Conservation (phyloP, 163 green algal species). For the Chloromonas sp. region DNA sequence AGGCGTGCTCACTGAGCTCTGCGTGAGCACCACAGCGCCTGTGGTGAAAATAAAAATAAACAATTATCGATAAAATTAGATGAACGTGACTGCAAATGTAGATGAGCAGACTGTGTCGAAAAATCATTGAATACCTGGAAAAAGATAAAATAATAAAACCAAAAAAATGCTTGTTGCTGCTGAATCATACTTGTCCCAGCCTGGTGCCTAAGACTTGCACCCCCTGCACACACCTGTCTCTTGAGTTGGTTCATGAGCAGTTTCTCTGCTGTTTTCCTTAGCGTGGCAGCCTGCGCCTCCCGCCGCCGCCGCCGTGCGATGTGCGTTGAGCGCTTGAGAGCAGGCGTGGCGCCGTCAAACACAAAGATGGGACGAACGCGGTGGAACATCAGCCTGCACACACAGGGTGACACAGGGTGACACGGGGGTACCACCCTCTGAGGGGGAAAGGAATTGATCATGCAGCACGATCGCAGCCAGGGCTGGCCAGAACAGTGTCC, state of each 20-base stretch:
- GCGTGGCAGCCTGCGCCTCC: slow-evolving; percentile 53
- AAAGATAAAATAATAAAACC: no score
- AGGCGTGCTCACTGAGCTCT: background rate
- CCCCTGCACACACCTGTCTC: slow-evolving; percentile 35
- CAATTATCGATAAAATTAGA: no score
- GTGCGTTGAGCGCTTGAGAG: slow-evolving; percentile 87
- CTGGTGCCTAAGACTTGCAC: background rate
- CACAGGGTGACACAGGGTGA: background rate
- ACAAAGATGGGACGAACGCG: slow-evolving; percentile 92
- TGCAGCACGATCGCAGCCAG: no score
- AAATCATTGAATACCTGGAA: no score
- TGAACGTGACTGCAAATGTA: no score
- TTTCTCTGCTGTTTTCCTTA: slow-evolving; percentile 85
- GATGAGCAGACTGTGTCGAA: no score
- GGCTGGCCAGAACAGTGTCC: no score
- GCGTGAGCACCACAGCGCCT: no score
- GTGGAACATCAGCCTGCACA: slow-evolving; percentile 86
- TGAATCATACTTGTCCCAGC: background rate
- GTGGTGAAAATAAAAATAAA: no score
- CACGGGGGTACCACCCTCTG: background rate
- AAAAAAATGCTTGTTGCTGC: background rate
- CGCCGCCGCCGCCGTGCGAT: slow-evolving; percentile 59
- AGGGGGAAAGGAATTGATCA: no score
- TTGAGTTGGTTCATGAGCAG: slow-evolving; percentile 90
- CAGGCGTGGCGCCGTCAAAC: slow-evolving; percentile 93